Conservation (phyloP, 257 asterid genomes). For the Nicotiana otophora region DNA sequence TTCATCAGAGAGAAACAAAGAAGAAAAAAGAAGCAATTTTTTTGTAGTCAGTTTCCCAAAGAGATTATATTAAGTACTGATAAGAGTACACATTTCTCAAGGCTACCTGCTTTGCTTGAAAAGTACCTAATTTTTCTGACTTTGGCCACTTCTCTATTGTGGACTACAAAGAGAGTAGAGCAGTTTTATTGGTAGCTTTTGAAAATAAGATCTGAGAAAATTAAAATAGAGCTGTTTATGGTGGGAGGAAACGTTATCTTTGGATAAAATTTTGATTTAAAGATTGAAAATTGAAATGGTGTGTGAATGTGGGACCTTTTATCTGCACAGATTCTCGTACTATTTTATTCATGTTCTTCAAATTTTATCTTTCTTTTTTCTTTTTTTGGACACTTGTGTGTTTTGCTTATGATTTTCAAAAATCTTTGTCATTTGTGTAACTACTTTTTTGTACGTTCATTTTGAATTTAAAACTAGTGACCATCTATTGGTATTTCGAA, state of each 20-base stretch:
- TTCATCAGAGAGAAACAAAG: neutral
- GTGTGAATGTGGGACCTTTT: neutral
- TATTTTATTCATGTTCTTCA: neutral
- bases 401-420: neutral
- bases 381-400: neutral
- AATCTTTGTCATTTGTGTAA: neutral
- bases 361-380: neutral
- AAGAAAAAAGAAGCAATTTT: neutral
- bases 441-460: neutral
- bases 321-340: neutral
- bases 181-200: neutral
- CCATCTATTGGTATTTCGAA: no score
- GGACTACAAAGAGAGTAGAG: neutral
- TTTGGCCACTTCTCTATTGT: neutral
- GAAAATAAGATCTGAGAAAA: neutral
- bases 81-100: neutral
- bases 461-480: neutral
- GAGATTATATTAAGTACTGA: neutral
- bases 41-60: neutral
- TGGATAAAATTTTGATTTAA: neutral
- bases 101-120: neutral
- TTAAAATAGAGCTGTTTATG: neutral
- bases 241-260: neutral
- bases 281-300: neutral
- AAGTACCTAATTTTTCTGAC: slow-evolving; percentile 6